Evolutionary conservation across 176 grass and related monocot genomes (phyloP).

Genomic region (Panicum miliaceum): DNA sequence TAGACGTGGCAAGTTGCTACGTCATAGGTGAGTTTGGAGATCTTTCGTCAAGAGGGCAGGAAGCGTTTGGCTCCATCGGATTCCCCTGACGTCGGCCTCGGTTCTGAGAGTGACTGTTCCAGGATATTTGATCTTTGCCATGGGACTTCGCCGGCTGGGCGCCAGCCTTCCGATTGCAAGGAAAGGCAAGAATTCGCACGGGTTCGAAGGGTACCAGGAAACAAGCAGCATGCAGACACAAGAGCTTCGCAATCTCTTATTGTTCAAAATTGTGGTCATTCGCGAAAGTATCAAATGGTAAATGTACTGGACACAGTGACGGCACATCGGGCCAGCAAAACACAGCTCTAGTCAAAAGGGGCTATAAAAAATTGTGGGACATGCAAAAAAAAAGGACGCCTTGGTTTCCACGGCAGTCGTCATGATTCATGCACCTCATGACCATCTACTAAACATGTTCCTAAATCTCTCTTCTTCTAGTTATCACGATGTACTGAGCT

Average conservation of each 20-base stretch:
- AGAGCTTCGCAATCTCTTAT: neutral
- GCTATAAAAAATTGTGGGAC: no score
- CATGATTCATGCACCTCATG: neutral
- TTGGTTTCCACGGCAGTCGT: neutral
- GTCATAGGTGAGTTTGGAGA: conserved; percentile 30
- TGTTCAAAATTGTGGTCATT: neutral
- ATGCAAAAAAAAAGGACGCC: neutral
- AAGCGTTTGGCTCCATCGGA: neutral
- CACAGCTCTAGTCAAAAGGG: neutral
- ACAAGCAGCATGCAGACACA: neutral
- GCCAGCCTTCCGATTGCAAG: no score
- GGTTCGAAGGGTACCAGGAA: neutral
- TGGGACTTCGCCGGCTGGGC: no score
- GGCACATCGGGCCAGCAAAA: neutral
- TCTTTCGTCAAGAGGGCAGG: conserved; percentile 20
- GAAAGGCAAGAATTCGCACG: neutral
- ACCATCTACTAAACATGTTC: neutral
- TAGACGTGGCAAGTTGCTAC: conserved; percentile 52
- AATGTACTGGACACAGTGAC: neutral
- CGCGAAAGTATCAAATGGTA: neutral
- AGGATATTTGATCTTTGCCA: conserved; percentile 1
- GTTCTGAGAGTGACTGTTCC: conserved; percentile 20
- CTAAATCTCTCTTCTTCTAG: conserved; percentile 9
- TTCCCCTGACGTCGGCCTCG: neutral
- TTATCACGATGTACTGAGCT: neutral